Evolutionary conservation across 2,329 filamentous ascomycete genomes (phyloP).

Genomic region (Didymella segeticola): DNA sequence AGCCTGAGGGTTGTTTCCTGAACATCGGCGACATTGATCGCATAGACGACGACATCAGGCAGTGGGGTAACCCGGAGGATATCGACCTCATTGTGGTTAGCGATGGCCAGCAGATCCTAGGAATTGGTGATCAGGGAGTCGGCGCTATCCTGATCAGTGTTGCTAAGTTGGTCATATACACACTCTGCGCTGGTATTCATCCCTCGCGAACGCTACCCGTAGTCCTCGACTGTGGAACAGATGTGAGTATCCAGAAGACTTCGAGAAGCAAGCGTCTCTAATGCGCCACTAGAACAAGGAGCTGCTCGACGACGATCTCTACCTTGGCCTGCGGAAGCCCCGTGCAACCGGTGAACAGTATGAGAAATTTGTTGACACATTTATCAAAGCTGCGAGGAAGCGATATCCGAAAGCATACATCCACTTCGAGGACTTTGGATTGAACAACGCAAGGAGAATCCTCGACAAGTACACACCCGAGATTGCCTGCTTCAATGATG

Average conservation of each 20-base stretch:
- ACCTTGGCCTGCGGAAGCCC: constrained; percentile 74
- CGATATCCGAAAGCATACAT: constrained; percentile 82
- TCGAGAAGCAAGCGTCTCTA: neutral
- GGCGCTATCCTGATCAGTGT: constrained; percentile 84
- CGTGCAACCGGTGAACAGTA: constrained; percentile 75
- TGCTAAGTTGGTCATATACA: constrained; percentile 83
- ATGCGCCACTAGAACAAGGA: constrained; percentile 64
- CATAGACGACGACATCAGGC: constrained; percentile 69
- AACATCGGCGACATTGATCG: constrained; percentile 73
- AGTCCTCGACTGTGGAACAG: constrained; percentile 83
- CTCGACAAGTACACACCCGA: constrained; percentile 76
- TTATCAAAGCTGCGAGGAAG: constrained; percentile 71
- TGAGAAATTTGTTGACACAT: constrained; percentile 76
- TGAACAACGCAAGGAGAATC: constrained; percentile 76
- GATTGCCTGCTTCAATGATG: constrained; percentile 88
- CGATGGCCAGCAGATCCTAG: constrained; percentile 76
- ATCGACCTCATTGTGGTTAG: constrained; percentile 90
- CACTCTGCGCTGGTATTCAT: constrained; percentile 85
- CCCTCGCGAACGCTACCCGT: constrained; percentile 80
- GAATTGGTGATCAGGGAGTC: constrained; percentile 88
- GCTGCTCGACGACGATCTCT: constrained; percentile 76
- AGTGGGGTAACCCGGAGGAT: constrained; percentile 74
- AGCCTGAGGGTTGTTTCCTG: constrained; percentile 81
- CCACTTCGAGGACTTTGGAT: constrained; percentile 89
- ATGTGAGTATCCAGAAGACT: constrained; percentile 53